Conservation (phyloP, 495 filamentous ascomycete species). For the Pyronema omphalodes region DNA sequence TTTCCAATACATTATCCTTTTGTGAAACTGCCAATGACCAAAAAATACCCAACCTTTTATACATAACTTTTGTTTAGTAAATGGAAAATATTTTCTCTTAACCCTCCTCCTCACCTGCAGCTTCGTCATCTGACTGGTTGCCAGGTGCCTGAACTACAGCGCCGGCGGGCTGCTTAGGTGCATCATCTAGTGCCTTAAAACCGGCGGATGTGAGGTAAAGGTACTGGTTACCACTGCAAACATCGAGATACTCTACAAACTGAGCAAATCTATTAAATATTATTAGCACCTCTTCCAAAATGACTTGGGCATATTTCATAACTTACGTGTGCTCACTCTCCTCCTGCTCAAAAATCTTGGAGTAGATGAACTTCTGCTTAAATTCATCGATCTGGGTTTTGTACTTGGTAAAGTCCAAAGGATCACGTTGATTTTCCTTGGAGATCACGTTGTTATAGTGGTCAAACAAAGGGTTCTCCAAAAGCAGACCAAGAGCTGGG, state of each 20-base stretch:
- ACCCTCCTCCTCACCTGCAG: neutral
- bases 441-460: conserved; percentile 51
- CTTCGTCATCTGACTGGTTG: neutral
- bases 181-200: conserved; percentile 16
- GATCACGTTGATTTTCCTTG: conserved; percentile 35
- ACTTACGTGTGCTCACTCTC: conserved; percentile 57
- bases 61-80: too few species aligned
- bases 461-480: conserved; percentile 82
- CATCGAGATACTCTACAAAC: conserved; percentile 23
- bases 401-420: conserved; percentile 60
- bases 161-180: neutral
- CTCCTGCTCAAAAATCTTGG: conserved; percentile 75
- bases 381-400: conserved; percentile 66
- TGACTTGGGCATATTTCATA: neutral
- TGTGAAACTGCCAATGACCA: too few species aligned
- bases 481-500: conserved; percentile 65
- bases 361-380: conserved; percentile 85
- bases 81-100: neutral
- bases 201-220: conserved; percentile 20
- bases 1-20: too few species aligned
- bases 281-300: neutral
- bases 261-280: conserved; percentile 11
- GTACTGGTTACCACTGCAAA: conserved; percentile 11
- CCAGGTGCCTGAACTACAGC: neutral
- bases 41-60: too few species aligned